Conservation (phyloP, 1,284 basidiomycete genomes). For the Sporisorium iseilematis-ciliati region DNA sequence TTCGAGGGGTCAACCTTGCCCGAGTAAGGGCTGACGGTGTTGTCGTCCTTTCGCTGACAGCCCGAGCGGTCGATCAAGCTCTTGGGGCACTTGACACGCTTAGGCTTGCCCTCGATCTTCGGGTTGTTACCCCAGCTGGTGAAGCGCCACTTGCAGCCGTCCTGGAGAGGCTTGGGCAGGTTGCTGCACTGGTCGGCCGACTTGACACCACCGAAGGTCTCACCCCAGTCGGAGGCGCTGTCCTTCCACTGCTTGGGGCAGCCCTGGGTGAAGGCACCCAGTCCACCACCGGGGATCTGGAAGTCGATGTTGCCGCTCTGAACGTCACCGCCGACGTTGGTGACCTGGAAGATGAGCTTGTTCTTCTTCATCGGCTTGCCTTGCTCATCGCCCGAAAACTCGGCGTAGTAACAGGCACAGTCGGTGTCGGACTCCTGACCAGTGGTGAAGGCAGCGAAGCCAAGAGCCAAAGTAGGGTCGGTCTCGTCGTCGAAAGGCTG, state of each 20-base stretch:
- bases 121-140: constrained; percentile 40
- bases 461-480: constrained; percentile 20
- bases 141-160: constrained; percentile 44
- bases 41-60: constrained; percentile 50
- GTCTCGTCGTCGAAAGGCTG: constrained; percentile 35
- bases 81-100: constrained; percentile 41
- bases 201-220: constrained; percentile 26
- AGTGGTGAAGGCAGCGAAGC: constrained; percentile 35
- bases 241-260: constrained; percentile 36
- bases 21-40: constrained; percentile 16
- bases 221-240: constrained; percentile 21
- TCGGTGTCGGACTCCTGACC: constrained; percentile 28
- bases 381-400: constrained; percentile 24
- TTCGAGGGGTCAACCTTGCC: constrained; percentile 15
- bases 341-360: constrained; percentile 47
- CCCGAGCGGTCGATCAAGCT: constrained; percentile 45
- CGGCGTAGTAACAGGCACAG: constrained; percentile 39
- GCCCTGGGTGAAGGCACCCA: constrained; percentile 37
- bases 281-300: constrained; percentile 48
- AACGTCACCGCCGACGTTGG: constrained; percentile 41
- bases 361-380: constrained; percentile 35
- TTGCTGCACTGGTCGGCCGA: constrained; percentile 8
- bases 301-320: constrained; percentile 39
- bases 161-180: constrained; percentile 30
- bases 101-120: constrained; percentile 16